These are phyloP conservation scores for Boletus rubroflammeus DNA, from an alignment of 768 basidiomycete genomes.

Conservation along the genomic window DNA sequence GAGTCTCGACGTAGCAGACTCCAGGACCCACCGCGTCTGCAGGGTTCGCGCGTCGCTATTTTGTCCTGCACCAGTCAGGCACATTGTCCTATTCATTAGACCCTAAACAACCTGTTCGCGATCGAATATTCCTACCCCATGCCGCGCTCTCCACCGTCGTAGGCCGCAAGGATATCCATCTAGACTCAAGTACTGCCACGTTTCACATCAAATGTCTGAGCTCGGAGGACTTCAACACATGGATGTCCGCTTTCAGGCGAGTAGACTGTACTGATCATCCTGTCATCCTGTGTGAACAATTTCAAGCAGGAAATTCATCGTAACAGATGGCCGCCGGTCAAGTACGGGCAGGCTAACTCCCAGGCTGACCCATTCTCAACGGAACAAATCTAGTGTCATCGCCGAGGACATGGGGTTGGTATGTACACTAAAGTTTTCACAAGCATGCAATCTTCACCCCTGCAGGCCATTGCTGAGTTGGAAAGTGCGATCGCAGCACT, in stretches of 20 bases:
- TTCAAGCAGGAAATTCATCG: constrained; percentile 54
- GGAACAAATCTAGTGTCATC: constrained; percentile 48
- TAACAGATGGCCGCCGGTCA: constrained; percentile 37
- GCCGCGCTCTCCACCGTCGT: constrained; percentile 75
- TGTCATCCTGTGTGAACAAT: constrained; percentile 16
- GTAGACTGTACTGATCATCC: constrained; percentile 6
- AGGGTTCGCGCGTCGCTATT: constrained; percentile 87
- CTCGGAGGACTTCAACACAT: constrained; percentile 62
- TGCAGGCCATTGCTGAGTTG: constrained; percentile 56
- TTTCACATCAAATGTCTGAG: constrained; percentile 82
- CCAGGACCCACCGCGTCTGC: background rate
- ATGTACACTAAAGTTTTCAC: constrained; percentile 23
- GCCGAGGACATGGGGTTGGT: constrained; percentile 69
- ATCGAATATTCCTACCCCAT: constrained; percentile 60
- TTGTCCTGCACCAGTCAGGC: constrained; percentile 64
- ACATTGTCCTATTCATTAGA: constrained; percentile 72
- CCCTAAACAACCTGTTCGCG: constrained; percentile 67
- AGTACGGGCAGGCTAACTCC: constrained; percentile 34
- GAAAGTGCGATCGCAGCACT: constrained; percentile 51
- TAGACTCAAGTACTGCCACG: constrained; percentile 71
- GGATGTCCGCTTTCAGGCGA: constrained; percentile 77
- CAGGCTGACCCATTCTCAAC: constrained; percentile 42
- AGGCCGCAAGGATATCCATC: constrained; percentile 76
- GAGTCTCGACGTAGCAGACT: background rate
- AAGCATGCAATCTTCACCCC: constrained; percentile 1